Evolutionary conservation across 371 early-diverging fungal genomes (phyloP), one percentile per base, ranked within the genome.

Genomic region (Sanchytrium tribonematis): DNA sequence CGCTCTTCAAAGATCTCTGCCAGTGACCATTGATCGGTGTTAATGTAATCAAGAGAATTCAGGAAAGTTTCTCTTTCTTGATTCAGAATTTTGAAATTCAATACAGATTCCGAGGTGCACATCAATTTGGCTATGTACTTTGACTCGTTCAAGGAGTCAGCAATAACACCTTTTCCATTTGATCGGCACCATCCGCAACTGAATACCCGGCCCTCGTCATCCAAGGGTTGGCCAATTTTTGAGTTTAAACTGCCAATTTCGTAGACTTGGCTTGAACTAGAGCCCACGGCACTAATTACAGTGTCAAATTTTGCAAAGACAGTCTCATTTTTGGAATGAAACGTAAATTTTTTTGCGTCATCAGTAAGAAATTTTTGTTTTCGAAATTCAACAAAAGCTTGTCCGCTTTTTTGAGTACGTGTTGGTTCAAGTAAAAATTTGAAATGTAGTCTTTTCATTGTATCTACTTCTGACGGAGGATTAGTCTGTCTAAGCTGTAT

Each of bases 271-370:
- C 22, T 5, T 12, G 48, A 5, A 22, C 22, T 5, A 22, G 48
- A 48, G 5, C 48, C 48, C 5, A 48, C 22, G 5, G 48, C 48
- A 48, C 12, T 12, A 22, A 48, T 48, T 48, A 48, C 48, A 12
- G 48, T 48, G 22, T 48, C 48, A 48, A 48, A 48, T 48, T 48
- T 48, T n/a, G n/a, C n/a, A n/a, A n/a, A n/a, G n/a, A n/a, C n/a
- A n/a, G n/a, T n/a, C n/a, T n/a, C n/a, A n/a, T n/a, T n/a, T n/a
- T n/a, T n/a, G n/a, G n/a, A n/a, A n/a, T n/a, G n/a, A 22, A 48
- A 48, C 22, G 48, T 12, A 5, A 22, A 12, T 48, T 5, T 12
- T 22, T 48, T 48, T 12, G 48, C 5, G 5, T 48, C 22, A 48
- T 48, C 22, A 48, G 48, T 12, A 5, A 48, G 12, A 48, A 48